Percentiles rank a stretch among this genome's conserved stretches.
These are phyloP conservation scores for Lunasporangiospora selenospora DNA, from an alignment of 192 early-diverging fungal genomes.

Conservation along the genomic window DNA sequence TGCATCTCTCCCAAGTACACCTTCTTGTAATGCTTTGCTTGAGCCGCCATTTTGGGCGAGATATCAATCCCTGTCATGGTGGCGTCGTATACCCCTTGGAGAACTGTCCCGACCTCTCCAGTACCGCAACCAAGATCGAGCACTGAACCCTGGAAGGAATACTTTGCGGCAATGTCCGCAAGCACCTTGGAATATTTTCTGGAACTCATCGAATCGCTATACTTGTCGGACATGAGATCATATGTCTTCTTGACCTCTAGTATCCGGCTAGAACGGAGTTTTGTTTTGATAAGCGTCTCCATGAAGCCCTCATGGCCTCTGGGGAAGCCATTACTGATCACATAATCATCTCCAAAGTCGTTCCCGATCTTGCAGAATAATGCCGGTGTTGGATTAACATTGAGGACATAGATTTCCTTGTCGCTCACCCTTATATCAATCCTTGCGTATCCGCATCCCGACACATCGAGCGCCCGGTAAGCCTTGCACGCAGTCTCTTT, in stretches of 20 bases:
- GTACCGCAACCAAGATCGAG: conserved; percentile 18
- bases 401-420: conserved; percentile 7
- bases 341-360: conserved; percentile 10
- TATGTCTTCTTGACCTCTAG: conserved; percentile 6
- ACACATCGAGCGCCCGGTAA: conserved; percentile 11
- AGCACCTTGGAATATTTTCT: neutral
- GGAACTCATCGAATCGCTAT: conserved; percentile 1
- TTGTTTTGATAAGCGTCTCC: conserved; percentile 11
- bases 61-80: conserved; percentile 15
- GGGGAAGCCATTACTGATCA: conserved; percentile 18
- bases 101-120: neutral
- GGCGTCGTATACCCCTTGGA: conserved; percentile 2
- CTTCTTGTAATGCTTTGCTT: conserved; percentile 18
- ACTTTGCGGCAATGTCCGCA: conserved; percentile 3
- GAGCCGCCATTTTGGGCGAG: conserved; percentile 13
- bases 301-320: conserved; percentile 16
- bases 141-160: conserved; percentile 17
- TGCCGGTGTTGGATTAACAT: conserved; percentile 8
- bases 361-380: conserved; percentile 15
- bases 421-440: conserved; percentile 6
- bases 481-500: conserved; percentile 20
- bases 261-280: conserved; percentile 1
- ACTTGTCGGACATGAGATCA: conserved; percentile 10
- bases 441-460: conserved; percentile 19
- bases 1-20: conserved; percentile 12